A percentile compares a stretch with the other conserved stretches of the same genome.
Evolutionary conservation across 2,329 filamentous ascomycete genomes (phyloP).

Genomic region (Pseudocercospora fijiensis): DNA sequence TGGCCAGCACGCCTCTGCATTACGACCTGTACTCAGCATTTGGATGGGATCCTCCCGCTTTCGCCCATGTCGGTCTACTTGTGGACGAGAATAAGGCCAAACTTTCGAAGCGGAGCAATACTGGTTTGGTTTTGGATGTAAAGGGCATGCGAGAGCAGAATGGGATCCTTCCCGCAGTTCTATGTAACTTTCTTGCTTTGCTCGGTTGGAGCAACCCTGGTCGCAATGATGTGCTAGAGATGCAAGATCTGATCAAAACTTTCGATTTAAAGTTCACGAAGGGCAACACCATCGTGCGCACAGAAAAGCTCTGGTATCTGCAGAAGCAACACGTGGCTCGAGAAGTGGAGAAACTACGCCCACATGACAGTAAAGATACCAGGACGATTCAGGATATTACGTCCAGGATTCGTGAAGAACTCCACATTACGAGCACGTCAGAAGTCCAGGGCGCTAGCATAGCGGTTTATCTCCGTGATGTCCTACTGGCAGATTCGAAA

Average conservation of each 20-base stretch:
- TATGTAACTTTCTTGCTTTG: constrained; percentile 81
- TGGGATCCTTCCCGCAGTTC: constrained; percentile 61
- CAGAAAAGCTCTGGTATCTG: constrained; percentile 76
- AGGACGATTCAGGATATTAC: constrained; percentile 40
- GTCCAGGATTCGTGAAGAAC: constrained; percentile 17
- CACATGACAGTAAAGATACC: constrained; percentile 33
- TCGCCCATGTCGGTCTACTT: constrained; percentile 52
- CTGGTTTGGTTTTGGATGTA: constrained; percentile 56
- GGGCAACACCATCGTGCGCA: constrained; percentile 80
- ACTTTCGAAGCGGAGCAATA: constrained; percentile 71
- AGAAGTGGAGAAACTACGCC: constrained; percentile 48
- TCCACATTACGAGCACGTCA: neutral
- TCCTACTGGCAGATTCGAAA: constrained; percentile 56
- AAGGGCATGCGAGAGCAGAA: constrained; percentile 55
- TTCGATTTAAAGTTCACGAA: constrained; percentile 87
- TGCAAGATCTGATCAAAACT: constrained; percentile 69
- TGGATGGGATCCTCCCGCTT: constrained; percentile 49
- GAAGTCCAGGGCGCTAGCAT: constrained; percentile 28
- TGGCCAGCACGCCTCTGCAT: constrained; percentile 85
- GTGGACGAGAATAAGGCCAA: constrained; percentile 51
- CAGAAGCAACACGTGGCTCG: constrained; percentile 67
- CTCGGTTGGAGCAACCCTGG: constrained; percentile 76
- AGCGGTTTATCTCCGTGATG: constrained; percentile 49
- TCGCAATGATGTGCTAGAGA: constrained; percentile 67
- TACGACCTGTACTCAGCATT: constrained; percentile 56